Base-by-base conservation (phyloP, 768 basidiomycete genomes). In the Gelatoporia subvermispora region DNA sequence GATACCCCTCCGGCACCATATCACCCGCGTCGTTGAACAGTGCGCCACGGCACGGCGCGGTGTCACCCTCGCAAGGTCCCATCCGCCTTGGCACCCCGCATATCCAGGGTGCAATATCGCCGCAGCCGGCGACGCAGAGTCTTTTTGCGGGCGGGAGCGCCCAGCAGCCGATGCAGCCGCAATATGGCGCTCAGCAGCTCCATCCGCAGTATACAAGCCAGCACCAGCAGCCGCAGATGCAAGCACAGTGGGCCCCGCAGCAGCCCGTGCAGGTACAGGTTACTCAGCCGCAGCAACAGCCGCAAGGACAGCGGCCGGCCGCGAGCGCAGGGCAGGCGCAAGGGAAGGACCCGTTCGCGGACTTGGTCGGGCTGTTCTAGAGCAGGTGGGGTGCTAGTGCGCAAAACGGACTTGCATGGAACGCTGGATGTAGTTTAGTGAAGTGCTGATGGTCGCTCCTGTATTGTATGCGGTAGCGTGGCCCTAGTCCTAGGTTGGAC, bases 261-360 rank as follows among this genome's bases (percentile, higher is more conserved):
- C 58, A 54, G 43, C 55, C 21, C 18, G 49, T 45, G 50, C 57
- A 58, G 43, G 10, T 43, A 20, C 45, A 42, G 25, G 37, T 22
- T 45, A 45, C 38, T 37, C 58, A 57, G 45, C 59, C 50, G 35
- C 55, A 60, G 42, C 60, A 52, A 35, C 48, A 43, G 44, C 36
- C 21, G 35, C 49, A 42, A 42, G 47, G n/a, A 23, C 28, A 10
- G 43, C 63, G 24, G 45, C 36, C 50, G 21, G 41, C n/a, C 57
- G 36, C 51, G 50, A 42, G 45, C 61, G 5, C 57, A 13, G 53
- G 57, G 24, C 55, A 60, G 31, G 41, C 45, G 49, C 40, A 68
- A 53, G 72, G 68, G 48, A 92, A 88, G 62, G 89, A 92, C 65
- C 89, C 90, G 36, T 92, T 92, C 59, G 87, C 88, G 5, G 89